These are phyloP conservation scores for Porogramme epimiltina DNA, from an alignment of 1,284 basidiomycete species.

Conservation along the genomic window DNA sequence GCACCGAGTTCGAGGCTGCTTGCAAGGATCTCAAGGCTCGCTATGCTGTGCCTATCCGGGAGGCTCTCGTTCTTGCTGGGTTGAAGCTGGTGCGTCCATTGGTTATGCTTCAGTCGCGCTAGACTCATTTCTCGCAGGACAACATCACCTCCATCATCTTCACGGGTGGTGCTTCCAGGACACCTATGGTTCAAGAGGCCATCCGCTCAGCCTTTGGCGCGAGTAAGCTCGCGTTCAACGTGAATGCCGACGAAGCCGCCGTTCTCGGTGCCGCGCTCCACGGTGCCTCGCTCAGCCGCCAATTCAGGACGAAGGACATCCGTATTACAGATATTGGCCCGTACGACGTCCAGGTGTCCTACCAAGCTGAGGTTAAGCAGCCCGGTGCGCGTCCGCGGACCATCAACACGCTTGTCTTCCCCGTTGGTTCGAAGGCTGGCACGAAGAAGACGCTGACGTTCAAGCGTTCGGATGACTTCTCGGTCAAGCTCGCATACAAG, in stretches of 20 bases:
- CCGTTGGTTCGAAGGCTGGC: conserved; percentile 70
- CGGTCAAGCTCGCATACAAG: conserved; percentile 75
- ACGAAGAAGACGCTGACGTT: conserved; percentile 85
- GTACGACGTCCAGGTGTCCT: conserved; percentile 78
- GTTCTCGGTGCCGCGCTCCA: conserved; percentile 95
- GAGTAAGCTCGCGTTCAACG: conserved; percentile 87
- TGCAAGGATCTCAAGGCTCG: conserved; percentile 63
- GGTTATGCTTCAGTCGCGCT: neutral
- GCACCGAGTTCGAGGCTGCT: conserved; percentile 77
- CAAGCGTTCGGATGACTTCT: conserved; percentile 79
- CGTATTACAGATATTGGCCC: conserved; percentile 76
- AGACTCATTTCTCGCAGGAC: conserved; percentile 39
- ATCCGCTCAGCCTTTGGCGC: conserved; percentile 78
- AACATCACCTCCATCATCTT: conserved; percentile 90
- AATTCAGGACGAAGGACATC: conserved; percentile 96
- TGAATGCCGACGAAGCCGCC: conserved; percentile 97
- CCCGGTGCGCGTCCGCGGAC: conserved; percentile 56
- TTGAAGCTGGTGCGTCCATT: conserved; percentile 54
- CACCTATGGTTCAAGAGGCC: conserved; percentile 89
- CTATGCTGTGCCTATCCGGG: conserved; percentile 76
- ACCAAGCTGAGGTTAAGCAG: conserved; percentile 61
- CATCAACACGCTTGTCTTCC: conserved; percentile 77
- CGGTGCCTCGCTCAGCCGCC: conserved; percentile 86
- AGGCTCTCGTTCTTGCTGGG: conserved; percentile 74
- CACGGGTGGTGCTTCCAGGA: conserved; percentile 87